A percentile compares a stretch with the other conserved stretches of the same genome.
phyloP scores from a whole-genome alignment of 2,329 filamentous ascomycete species.

The Pseudogymnoascus sp. region DNA sequence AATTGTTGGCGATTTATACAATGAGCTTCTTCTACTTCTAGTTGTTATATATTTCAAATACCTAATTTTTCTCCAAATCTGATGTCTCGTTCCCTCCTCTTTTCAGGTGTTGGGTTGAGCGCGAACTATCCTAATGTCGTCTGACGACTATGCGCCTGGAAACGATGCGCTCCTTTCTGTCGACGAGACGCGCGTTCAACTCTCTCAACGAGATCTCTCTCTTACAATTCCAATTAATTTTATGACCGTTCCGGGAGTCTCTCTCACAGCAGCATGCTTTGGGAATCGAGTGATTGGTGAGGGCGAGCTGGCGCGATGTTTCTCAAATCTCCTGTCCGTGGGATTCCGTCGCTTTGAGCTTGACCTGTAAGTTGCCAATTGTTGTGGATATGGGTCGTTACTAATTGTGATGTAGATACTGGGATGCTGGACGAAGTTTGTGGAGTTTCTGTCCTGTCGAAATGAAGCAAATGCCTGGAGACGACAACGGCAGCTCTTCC shows the following conservation, averaged over 20 bases:
- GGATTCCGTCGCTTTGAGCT: constrained; percentile 49
- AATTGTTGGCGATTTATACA: background rate
- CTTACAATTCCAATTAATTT: constrained; percentile 53
- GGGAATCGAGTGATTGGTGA: constrained; percentile 24
- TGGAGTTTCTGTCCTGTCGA: constrained; percentile 56
- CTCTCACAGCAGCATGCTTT: constrained; percentile 51
- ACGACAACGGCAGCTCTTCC: background rate
- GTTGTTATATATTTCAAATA: constrained; percentile 1
- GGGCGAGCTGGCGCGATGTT: constrained; percentile 31
- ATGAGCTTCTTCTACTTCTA: background rate
- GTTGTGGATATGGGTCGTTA: background rate
- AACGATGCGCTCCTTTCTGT: constrained; percentile 28
- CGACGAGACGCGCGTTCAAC: constrained; percentile 24
- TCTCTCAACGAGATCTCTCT: constrained; percentile 55
- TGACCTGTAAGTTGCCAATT: constrained; percentile 34
- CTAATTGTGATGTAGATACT: constrained; percentile 35
- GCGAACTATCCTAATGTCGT: constrained; percentile 28
- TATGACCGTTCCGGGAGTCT: constrained; percentile 47
- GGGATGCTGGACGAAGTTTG: constrained; percentile 43
- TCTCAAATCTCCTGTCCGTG: constrained; percentile 53
- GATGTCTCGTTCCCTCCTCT: background rate
- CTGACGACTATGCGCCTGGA: constrained; percentile 32
- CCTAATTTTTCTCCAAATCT: background rate
- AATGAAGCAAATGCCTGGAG: constrained; percentile 26
- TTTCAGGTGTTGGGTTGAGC: background rate